These are phyloP conservation scores for Sambucus nigra DNA, from an alignment of 129 eudicot genomes.

Conservation along the genomic window DNA sequence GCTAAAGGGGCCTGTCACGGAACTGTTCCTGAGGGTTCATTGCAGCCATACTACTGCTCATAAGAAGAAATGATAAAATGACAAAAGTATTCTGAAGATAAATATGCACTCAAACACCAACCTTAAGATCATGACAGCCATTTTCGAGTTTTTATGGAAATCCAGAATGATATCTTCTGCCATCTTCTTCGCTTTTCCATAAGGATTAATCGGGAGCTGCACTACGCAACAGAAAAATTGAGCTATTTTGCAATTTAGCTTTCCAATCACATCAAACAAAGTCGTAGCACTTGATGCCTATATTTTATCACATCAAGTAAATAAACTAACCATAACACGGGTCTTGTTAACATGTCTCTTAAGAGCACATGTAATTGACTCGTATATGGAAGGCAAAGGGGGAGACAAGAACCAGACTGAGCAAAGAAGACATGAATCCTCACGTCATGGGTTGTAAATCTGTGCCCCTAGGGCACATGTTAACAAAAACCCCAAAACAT, in stretches of 20 bases:
- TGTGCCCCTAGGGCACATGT: too few relatives aligned
- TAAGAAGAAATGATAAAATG: background rate
- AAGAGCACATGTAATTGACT: too few relatives aligned
- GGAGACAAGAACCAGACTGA: background rate
- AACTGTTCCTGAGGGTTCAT: background rate
- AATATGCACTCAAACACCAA: conserved; percentile 3
- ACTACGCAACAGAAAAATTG: conserved; percentile 14
- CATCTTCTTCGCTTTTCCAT: conserved; percentile 70
- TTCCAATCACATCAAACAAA: background rate
- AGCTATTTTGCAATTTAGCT: background rate
- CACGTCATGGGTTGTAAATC: too few relatives aligned
- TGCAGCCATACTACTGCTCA: background rate
- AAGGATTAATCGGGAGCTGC: conserved; percentile 52
- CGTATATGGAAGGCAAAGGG: too few relatives aligned
- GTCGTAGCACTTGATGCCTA: background rate
- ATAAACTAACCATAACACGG: background rate
- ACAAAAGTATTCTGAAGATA: background rate
- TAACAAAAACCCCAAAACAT: background rate
- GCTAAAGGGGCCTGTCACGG: background rate
- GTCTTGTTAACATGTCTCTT: too few relatives aligned
- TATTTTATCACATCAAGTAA: background rate
- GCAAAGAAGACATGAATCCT: too few relatives aligned
- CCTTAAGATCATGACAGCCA: conserved; percentile 65
- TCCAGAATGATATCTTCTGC: conserved; percentile 63
- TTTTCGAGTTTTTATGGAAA: conserved; percentile 37